Evolutionary conservation across 345 rosid genomes (phyloP).

Genomic region (Eucalyptus viminalis): DNA sequence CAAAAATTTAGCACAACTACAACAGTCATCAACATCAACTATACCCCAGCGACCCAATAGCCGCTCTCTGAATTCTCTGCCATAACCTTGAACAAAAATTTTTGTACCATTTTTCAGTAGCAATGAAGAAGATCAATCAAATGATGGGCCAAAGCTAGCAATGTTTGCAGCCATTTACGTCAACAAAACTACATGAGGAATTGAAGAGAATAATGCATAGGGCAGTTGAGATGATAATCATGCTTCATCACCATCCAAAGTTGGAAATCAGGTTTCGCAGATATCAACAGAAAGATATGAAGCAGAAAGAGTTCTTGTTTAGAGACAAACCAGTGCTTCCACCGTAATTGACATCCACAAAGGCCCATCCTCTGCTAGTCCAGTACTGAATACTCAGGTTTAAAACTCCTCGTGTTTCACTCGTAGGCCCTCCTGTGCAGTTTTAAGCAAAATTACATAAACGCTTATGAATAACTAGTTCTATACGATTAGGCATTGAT

Average conservation of each 20-base stretch:
- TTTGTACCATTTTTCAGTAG: background rate
- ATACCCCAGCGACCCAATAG: constrained; percentile 74
- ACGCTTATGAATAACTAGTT: background rate
- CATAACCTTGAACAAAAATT: constrained; percentile 55
- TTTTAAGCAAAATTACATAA: background rate
- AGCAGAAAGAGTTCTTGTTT: background rate
- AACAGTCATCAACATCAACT: constrained; percentile 93
- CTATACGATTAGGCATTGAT: background rate
- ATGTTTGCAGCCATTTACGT: background rate
- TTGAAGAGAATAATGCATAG: background rate
- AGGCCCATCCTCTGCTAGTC: constrained; percentile 99
- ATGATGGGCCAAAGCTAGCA: background rate
- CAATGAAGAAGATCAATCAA: background rate
- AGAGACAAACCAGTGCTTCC: constrained; percentile 92
- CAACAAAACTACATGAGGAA: background rate
- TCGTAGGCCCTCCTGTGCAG: constrained; percentile 83
- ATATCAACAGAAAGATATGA: background rate
- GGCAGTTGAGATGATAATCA: background rate
- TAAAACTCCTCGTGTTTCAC: constrained; percentile 66
- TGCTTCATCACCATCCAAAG: background rate
- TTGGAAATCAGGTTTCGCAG: background rate
- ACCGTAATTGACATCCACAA: constrained; percentile 93
- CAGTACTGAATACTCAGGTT: constrained; percentile 77
- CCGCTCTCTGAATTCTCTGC: constrained; percentile 90
- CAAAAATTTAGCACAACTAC: constrained; percentile 87